Base-by-base conservation (phyloP, 1,139 yeast genomes). In the Geotrichum candidum region DNA sequence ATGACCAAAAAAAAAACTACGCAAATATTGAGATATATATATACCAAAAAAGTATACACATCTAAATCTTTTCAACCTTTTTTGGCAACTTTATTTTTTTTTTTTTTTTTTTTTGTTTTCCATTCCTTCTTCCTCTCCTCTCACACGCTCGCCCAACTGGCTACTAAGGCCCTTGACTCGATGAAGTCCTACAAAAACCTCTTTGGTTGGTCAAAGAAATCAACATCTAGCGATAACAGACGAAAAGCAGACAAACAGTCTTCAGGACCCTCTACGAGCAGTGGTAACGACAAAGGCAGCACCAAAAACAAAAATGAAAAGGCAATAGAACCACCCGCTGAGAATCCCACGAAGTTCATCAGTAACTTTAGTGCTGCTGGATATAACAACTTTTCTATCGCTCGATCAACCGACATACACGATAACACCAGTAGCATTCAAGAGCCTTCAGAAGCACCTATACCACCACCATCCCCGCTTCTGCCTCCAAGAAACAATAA, bases 101-200 rank as follows among this genome's bases (percentile, higher is more conserved):
- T 23, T 15, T 46, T n/a, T 46, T 7, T 50, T 50, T 18, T 22
- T 27, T 18, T 50, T 23, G 15, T 50, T 15, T 18, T 50, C 18
- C 31, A 15, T 27, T 3, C 18, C 2, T 22, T 27, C 18, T 50
- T 22, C 23, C 9, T 50, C 27, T 50, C 22, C 18, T 41, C 22
- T 41, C 6, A 15, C 46, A 11, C 46, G 15, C 22, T 41, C 46
- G 46, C 46, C 6, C 22, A n/a, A 41, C 18, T 5, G n/a, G n/a
- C 27, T 50, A 27, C 27, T 3, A 50, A 18, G 29, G 29, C 52
- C 31, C 31, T 13, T 22, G 29, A 48, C 29, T 48, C 52, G n/a
- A 50, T 50, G 52, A 50, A 50, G 52, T 50, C 52, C 27, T 50
- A 50, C 29, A 50, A 50, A 50, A 50, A 50, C 52, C 31, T 50